A percentile compares a stretch with the other conserved stretches of the same genome.
phyloP scores from a whole-genome alignment of 805 yeast species.

The Barnettozyma pratensis region DNA sequence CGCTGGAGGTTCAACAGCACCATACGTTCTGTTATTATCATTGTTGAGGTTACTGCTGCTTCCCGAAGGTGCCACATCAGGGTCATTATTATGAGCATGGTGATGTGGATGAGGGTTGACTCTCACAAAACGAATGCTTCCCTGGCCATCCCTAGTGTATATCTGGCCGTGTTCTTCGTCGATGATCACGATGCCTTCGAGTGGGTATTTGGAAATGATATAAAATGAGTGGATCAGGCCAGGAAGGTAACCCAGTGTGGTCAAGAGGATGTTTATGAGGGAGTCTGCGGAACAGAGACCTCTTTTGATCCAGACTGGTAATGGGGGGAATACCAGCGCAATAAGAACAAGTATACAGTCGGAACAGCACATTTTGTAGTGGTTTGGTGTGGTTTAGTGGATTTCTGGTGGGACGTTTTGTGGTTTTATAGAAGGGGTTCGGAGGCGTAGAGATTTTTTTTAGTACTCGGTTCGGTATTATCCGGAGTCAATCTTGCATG shows the following conservation, averaged over 20 bases:
- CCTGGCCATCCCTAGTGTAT: conserved; percentile 9
- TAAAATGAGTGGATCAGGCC: conserved; percentile 77
- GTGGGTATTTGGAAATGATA: conserved; percentile 69
- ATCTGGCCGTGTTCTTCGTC: conserved; percentile 24
- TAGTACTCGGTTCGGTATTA: background rate
- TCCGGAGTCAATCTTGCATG: background rate
- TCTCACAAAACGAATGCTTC: conserved; percentile 3
- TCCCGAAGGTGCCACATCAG: background rate
- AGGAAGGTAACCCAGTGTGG: conserved; percentile 68
- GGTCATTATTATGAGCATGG: conserved; percentile 3
- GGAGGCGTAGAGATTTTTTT: background rate
- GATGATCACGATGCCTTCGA: conserved; percentile 20
- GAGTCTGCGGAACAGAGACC: conserved; percentile 71
- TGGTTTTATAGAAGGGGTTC: background rate
- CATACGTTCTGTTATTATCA: conserved; percentile 3
- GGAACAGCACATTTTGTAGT: conserved; percentile 20
- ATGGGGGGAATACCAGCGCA: conserved; percentile 71
- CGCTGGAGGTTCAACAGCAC: conserved; percentile 10
- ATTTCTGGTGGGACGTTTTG: background rate
- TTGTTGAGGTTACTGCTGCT: background rate
- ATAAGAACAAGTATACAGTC: conserved; percentile 66
- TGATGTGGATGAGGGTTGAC: background rate
- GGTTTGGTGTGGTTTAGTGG: background rate
- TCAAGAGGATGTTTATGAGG: conserved; percentile 64
- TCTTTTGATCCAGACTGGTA: conserved; percentile 69